These are phyloP conservation scores for Boletales sp. DNA, from an alignment of 768 basidiomycete genomes.

Conservation along the genomic window DNA sequence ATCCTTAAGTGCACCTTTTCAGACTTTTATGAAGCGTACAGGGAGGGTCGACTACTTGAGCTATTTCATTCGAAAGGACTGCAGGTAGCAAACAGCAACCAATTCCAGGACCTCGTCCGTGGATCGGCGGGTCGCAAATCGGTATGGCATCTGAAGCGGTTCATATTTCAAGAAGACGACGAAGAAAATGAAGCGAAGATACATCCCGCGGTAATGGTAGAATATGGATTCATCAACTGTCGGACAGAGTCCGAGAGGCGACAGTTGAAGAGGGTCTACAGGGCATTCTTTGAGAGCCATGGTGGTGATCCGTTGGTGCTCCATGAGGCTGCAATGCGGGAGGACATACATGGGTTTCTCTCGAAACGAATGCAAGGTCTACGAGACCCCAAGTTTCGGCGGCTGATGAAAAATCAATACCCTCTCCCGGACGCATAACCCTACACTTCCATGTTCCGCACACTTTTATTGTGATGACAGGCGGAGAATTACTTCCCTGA, in stretches of 20 bases:
- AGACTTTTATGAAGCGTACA: slow-evolving; percentile 7
- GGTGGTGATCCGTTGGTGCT: slow-evolving; percentile 30
- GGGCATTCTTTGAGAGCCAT: slow-evolving; percentile 24
- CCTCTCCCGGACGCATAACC: slow-evolving; percentile 1
- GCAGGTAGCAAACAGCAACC: background rate
- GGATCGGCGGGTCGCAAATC: slow-evolving; percentile 1
- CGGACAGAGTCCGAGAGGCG: slow-evolving; percentile 2
- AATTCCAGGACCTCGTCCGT: slow-evolving; percentile 4
- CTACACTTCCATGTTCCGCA: too few species aligned
- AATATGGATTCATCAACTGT: slow-evolving; percentile 17
- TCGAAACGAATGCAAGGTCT: slow-evolving; percentile 12
- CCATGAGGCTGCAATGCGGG: slow-evolving; percentile 34
- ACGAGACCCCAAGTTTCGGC: slow-evolving; percentile 23
- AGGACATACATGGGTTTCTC: slow-evolving; percentile 30
- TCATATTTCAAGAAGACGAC: background rate
- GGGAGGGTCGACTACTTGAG: background rate
- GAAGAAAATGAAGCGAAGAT: background rate
- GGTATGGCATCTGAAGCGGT: slow-evolving; percentile 12
- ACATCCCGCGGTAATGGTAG: background rate
- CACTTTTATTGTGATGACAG: too few species aligned
- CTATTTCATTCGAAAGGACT: slow-evolving; percentile 5
- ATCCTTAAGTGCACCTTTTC: slow-evolving; percentile 10
- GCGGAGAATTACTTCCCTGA: too few species aligned
- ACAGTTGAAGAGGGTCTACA: slow-evolving; percentile 33
- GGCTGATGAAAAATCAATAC: slow-evolving; percentile 33